Evolutionary conservation across 257 asterid species (phyloP), one percentile per base, ranked within the genome.

Genomic region (Ligustrum vulgare): DNA sequence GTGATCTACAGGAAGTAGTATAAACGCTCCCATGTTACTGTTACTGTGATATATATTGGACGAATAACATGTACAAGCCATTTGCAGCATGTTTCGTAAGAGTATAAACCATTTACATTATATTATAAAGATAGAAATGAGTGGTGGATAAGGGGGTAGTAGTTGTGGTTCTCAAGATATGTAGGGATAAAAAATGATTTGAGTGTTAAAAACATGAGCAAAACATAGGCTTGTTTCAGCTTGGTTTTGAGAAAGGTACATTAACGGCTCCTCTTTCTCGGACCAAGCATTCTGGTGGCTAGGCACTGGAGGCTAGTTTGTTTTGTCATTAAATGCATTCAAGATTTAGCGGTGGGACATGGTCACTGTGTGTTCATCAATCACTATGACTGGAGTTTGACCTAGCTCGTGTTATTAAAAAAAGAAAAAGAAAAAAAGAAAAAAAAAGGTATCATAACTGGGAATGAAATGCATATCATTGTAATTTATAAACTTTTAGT

Each of bases 171-270:
- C 49, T 15, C 13, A 2, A 0, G 49, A 41, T 10, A 41, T 41
- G 16, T 41, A 4, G 11, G 49, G 12, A 41, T 10, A 41, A 41
- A 41, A 41, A 41, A 4, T 41, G 49, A 41, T 10, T 3, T 2
- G 45, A 41, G 49, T 41, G 16, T 41, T 41, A 11, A 10, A 2
- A 41, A 2, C 49, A 41, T 41, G 16, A 11, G 16, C 11, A 4
- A 41, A 41, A 41, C 49, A 41, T 12, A 41, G 49, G 49, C 49
- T 41, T 39, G 23, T 20, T 39, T 67, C 4, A 16, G 37, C 51
- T 66, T 69, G 56, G 74, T 67, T 69, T 54, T 68, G 12, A 22
- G 56, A 33, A 13, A 58, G 78, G 28, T 67, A 68, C 41, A 10
- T 32, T 37, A 51, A 3, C 31, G 51, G 18, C 70, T 51, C 56